Evolutionary conservation across 352 stramenopile species (phyloP).

Genomic region (Globisporangium sylvaticum): DNA sequence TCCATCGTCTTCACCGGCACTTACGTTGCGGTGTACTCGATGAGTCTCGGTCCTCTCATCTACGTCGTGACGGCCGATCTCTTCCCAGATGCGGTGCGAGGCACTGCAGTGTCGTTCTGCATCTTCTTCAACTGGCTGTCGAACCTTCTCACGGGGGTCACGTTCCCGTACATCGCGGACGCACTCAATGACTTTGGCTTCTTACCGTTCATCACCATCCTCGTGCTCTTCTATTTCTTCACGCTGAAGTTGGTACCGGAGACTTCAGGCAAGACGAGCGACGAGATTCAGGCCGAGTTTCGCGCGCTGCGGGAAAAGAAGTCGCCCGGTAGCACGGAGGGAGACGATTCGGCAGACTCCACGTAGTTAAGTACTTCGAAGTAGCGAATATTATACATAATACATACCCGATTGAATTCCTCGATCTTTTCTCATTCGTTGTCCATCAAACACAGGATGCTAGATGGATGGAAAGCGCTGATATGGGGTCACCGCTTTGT

Average conservation of each 20-base stretch:
- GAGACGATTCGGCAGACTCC: not conserved
- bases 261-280: constrained; percentile 49
- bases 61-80: constrained; percentile 50
- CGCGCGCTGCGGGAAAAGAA: constrained; percentile 9
- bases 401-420: not conserved
- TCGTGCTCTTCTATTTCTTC: constrained; percentile 41
- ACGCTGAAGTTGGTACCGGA: constrained; percentile 48
- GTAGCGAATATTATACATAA: not conserved
- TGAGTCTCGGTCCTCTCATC: constrained; percentile 50
- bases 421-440: not conserved
- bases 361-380: not conserved
- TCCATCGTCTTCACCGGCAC: constrained; percentile 48
- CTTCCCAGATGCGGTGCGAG: constrained; percentile 54
- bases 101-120: constrained; percentile 37
- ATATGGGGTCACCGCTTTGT: no score
- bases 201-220: constrained; percentile 42
- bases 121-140: constrained; percentile 50
- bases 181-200: constrained; percentile 39
- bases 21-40: constrained; percentile 41
- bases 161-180: constrained; percentile 53
- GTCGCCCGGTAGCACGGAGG: not conserved
- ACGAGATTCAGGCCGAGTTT: constrained; percentile 58
- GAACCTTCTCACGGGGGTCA: constrained; percentile 55
- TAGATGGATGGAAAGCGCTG: constrained; percentile 7
- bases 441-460: not conserved